phyloP scores from a whole-genome alignment of 345 rosid species.

The Salix viminalis region DNA sequence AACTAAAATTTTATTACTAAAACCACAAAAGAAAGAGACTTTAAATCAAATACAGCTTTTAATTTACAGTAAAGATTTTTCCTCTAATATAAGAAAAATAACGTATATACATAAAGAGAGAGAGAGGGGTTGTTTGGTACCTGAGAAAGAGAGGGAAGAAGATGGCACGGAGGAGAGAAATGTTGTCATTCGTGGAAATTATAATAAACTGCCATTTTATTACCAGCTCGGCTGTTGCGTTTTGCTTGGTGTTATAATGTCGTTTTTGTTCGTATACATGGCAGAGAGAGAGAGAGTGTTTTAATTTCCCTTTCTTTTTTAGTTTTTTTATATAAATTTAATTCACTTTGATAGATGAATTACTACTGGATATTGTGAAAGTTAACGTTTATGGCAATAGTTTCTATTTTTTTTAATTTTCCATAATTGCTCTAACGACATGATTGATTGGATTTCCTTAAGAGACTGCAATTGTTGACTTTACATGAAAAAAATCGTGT shows the following conservation, averaged over 20 bases:
- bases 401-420: neutral
- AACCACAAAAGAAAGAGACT: neutral
- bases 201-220: neutral
- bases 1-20: neutral
- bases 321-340: neutral
- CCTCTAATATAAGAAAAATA: neutral
- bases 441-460: neutral
- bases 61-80: neutral
- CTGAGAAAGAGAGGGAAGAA: conserved; percentile 7
- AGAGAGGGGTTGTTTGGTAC: conserved; percentile 4
- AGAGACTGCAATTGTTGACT: neutral
- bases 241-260: neutral
- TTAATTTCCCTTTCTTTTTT: too few relatives aligned
- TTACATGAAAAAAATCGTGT: too few relatives aligned
- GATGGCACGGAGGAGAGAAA: neutral
- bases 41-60: neutral
- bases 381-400: neutral
- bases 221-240: conserved; percentile 4
- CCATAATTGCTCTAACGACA: neutral
- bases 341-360: neutral
- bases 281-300: too few relatives aligned
- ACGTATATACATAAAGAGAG: too few relatives aligned
- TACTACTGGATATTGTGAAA: neutral
- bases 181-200: neutral
- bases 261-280: neutral